Percentiles rank a stretch among this genome's conserved stretches.
phyloP scores from a whole-genome alignment of 805 yeast genomes.

The Pichia occidentalis region DNA sequence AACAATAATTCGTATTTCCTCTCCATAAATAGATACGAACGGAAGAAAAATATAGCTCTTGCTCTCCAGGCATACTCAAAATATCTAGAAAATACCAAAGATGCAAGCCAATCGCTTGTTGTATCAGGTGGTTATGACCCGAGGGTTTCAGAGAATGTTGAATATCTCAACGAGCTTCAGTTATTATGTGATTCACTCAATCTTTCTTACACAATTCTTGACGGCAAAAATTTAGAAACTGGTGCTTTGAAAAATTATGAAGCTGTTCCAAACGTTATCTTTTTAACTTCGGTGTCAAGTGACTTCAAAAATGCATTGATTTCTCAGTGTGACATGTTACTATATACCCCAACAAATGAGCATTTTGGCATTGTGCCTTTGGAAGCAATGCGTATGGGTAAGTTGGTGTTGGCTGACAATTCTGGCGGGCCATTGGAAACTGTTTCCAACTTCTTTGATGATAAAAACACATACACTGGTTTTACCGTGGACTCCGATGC shows the following conservation, averaged over 20 bases:
- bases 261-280: constrained; percentile 27
- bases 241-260: background rate
- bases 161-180: constrained; percentile 58
- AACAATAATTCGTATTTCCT: constrained; percentile 41
- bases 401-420: constrained; percentile 79
- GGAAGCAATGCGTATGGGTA: constrained; percentile 82
- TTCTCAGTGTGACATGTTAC: constrained; percentile 47
- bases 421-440: constrained; percentile 95
- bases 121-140: constrained; percentile 90
- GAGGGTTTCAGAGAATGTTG: constrained; percentile 67
- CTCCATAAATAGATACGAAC: constrained; percentile 84
- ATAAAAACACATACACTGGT: constrained; percentile 41
- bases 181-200: constrained; percentile 33
- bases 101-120: constrained; percentile 43
- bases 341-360: constrained; percentile 87
- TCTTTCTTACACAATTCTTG: constrained; percentile 2
- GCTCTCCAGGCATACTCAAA: constrained; percentile 65
- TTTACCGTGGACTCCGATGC: constrained; percentile 47
- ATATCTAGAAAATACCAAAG: constrained; percentile 30
- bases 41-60: constrained; percentile 72
- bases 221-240: background rate
- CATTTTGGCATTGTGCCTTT: constrained; percentile 98
- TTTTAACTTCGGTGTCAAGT: constrained; percentile 75
- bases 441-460: constrained; percentile 32
- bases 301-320: constrained; percentile 58